Conservation (phyloP, 2,329 filamentous ascomycete species). For the Tolypocladium tropicale region DNA sequence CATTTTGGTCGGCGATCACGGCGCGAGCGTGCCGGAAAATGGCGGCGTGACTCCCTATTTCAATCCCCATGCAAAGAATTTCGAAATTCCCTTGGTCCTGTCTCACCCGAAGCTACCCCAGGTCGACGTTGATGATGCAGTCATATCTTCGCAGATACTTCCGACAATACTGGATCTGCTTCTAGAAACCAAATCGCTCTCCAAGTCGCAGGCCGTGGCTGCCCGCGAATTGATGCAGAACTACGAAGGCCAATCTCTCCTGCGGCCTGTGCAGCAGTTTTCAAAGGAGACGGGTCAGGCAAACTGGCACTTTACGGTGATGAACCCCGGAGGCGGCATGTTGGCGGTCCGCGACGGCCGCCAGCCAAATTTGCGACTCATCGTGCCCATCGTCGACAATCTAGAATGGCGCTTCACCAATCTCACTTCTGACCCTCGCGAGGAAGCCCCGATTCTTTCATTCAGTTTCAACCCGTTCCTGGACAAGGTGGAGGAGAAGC, state of each 20-base stretch:
- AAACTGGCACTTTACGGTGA: neutral
- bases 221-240: neutral
- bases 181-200: neutral
- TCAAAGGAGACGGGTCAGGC: neutral
- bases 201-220: neutral
- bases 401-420: neutral
- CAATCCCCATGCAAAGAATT: neutral
- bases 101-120: neutral
- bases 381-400: neutral
- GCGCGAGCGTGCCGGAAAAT: neutral
- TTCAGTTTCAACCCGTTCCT: neutral
- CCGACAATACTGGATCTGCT: neutral
- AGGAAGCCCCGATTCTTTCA: neutral
- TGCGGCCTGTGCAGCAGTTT: neutral
- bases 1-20: neutral
- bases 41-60: neutral
- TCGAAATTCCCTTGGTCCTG: neutral
- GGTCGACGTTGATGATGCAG: neutral
- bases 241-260: neutral
- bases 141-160: neutral
- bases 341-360: neutral
- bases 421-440: neutral
- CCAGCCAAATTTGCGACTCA: neutral
- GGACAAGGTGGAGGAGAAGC: neutral
- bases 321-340: neutral